Conservation (phyloP, 495 filamentous ascomycete genomes). For the Penicillium alfredii region DNA sequence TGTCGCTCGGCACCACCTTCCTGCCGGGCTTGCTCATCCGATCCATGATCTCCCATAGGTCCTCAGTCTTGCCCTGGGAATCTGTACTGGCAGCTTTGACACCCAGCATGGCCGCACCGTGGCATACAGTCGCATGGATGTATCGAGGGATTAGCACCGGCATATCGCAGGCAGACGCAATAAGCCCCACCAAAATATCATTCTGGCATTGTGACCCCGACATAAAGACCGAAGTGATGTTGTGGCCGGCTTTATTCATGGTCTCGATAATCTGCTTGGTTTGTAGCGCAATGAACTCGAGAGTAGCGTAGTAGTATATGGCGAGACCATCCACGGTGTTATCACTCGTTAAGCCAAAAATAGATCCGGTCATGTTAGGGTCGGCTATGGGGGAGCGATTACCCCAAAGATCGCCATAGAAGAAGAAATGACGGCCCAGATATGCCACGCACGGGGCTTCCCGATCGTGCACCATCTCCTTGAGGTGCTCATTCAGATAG, state of each 20-base stretch:
- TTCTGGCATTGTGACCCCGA: conserved; percentile 97
- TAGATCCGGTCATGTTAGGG: conserved; percentile 80
- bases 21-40: conserved; percentile 93
- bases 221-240: conserved; percentile 93
- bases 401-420: conserved; percentile 97
- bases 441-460: conserved; percentile 73
- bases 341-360: conserved; percentile 80
- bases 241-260: conserved; percentile 82
- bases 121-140: conserved; percentile 91
- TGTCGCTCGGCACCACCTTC: conserved; percentile 63
- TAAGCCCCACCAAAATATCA: conserved; percentile 78
- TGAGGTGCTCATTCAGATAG: conserved; percentile 85
- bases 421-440: conserved; percentile 88
- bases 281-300: conserved; percentile 97
- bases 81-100: conserved; percentile 85
- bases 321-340: conserved; percentile 79
- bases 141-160: conserved; percentile 89
- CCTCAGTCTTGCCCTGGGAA: conserved; percentile 70
- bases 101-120: conserved; percentile 94
- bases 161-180: conserved; percentile 84
- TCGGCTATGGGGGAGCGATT: conserved; percentile 93
- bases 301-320: conserved; percentile 83
- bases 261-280: conserved; percentile 90
- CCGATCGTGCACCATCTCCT: conserved; percentile 59
- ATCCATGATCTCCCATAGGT: conserved; percentile 94